Percentiles rank a stretch among this genome's conserved stretches.
phyloP scores from a whole-genome alignment of 2,329 filamentous ascomycete genomes.

The Furcasterigmium furcatum region DNA sequence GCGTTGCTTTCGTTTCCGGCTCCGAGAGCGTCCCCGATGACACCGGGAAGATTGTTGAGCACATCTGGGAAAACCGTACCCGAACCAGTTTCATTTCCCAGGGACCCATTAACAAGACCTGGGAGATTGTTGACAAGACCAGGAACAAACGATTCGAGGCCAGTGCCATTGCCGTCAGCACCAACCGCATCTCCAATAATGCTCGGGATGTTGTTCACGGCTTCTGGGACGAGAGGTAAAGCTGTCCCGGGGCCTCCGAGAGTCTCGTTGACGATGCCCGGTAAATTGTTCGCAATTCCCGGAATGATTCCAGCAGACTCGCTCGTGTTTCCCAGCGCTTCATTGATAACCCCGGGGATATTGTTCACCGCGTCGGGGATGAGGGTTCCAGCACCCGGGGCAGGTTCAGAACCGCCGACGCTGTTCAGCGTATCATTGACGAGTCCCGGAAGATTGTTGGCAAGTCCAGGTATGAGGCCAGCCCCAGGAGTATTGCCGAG shows the following conservation, averaged over 20 bases:
- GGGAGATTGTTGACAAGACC: not conserved
- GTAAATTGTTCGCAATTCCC: not conserved
- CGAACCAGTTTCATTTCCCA: not conserved
- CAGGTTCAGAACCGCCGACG: not conserved
- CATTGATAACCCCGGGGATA: not conserved
- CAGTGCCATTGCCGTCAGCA: too few relatives aligned
- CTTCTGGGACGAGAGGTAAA: not conserved
- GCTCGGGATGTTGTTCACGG: not conserved
- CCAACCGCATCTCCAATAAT: not conserved
- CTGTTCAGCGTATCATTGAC: not conserved
- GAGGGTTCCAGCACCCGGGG: not conserved
- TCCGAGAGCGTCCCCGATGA: not conserved
- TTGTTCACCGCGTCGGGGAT: not conserved
- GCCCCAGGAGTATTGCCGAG: not conserved
- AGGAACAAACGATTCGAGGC: too few relatives aligned
- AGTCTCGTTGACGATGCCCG: not conserved
- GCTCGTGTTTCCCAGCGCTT: not conserved
- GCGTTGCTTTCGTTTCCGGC: not conserved
- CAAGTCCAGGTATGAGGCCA: not conserved
- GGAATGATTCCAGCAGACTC: not conserved
- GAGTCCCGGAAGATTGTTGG: not conserved
- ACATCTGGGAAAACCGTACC: not conserved
- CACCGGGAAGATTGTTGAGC: not conserved
- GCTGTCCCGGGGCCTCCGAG: not conserved
- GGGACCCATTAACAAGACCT: not conserved